Evolutionary conservation across 2,329 filamentous ascomycete species (phyloP), one percentile per base, ranked within the genome.

Genomic region (Epichloe glyceriae): DNA sequence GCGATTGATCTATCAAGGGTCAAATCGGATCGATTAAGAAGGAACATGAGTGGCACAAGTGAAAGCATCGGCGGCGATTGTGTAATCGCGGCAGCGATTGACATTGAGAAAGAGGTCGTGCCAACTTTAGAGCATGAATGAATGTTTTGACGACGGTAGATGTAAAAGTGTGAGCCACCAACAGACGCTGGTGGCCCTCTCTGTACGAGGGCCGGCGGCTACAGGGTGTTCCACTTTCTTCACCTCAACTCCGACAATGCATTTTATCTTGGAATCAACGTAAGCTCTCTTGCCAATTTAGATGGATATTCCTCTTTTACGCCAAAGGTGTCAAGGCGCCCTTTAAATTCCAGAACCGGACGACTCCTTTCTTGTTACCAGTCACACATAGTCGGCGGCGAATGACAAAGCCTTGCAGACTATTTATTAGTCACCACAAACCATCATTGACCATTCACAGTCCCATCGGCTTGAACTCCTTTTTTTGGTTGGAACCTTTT

Each of bases 131-230:
- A 30, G 30, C 30, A 30, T 30, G 10, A 30, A 38, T 8, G 0
- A n/a, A n/a, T 38, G 14, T 38, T 38, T 38, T 7, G 14, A n/a
- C 35, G 35, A n/a, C 35, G 35, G n/a, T 38, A n/a, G 15, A n/a
- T 38, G 5, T 38, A 38, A 10, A n/a, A 38, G 2, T 6, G 30
- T 30, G 30, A 30, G 30, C 26, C 8, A 33, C 17, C 6, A 35
- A 5, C 30, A 35, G 30, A 20, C 19, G 34, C 19, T 3, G 19
- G 33, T 39, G 12, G 47, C 54, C 55, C 59, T 60, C 26, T 37
- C 30, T 11, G 30, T 30, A 8, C 14, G 15, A 6, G 10, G 20
- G 37, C 46, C 3, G 14, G 6, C 3, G 14, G 6, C 20, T 20
- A 6, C 15, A 17, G 15, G 17, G 20, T 40, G 26, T 46, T 46